phyloP scores from a whole-genome alignment of 345 rosid species.

The Sisymbrium altissimum region DNA sequence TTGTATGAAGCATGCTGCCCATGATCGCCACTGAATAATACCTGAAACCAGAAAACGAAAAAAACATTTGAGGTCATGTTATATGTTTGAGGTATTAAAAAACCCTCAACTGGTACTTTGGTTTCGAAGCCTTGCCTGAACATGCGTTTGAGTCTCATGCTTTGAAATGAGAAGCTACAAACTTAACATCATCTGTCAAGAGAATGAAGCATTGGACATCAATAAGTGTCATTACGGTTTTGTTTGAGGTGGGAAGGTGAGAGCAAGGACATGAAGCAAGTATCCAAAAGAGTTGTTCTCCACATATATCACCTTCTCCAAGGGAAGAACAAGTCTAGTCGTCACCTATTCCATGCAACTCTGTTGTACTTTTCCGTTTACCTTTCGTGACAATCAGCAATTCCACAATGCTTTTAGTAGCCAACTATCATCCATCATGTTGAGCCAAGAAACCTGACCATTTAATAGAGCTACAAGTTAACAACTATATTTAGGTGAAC shows the following conservation, averaged over 20 bases:
- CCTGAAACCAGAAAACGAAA: too few species aligned
- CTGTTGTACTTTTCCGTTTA: neutral
- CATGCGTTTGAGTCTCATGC: neutral
- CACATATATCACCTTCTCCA: slow-evolving; percentile 56
- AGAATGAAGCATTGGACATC: slow-evolving; percentile 70
- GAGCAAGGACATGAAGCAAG: slow-evolving; percentile 45
- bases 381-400: slow-evolving; percentile 35
- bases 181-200: slow-evolving; percentile 30
- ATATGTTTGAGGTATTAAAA: too few species aligned
- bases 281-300: slow-evolving; percentile 62
- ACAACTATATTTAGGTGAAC: too few species aligned
- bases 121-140: too few species aligned
- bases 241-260: slow-evolving; percentile 45
- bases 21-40: too few species aligned
- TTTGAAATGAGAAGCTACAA: slow-evolving; percentile 45
- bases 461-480: too few species aligned
- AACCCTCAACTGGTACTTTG: too few species aligned
- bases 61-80: too few species aligned
- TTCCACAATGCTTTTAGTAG: slow-evolving; percentile 29
- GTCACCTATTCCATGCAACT: neutral
- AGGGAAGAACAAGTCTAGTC: slow-evolving; percentile 1
- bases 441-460: slow-evolving; percentile 17
- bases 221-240: slow-evolving; percentile 45
- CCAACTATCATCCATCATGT: slow-evolving; percentile 29
- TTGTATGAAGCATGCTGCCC: too few species aligned